Evolutionary conservation across 1,284 basidiomycete species (phyloP), one percentile per base, ranked within the genome.

Genomic region (Termitomyces sp.): DNA sequence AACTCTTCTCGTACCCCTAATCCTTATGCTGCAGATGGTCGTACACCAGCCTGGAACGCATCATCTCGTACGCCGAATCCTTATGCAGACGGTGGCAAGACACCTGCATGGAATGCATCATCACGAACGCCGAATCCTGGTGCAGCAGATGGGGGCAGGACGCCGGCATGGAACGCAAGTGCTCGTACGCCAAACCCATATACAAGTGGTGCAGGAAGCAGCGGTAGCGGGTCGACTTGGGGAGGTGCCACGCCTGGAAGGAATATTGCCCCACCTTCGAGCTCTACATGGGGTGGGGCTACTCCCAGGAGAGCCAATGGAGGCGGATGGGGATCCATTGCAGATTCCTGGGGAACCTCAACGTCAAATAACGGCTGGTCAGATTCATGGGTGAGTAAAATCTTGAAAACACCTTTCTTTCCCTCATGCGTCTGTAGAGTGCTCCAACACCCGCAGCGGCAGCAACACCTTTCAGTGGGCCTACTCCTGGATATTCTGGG

Each of bases 31-130:
- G 66, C 72, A 17, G 77, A 76, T 40, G 74, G 75, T 12, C 73
- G 74, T 52, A 84, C 83, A 6, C 84, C 83, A 0, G 80, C 79
- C 5, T 85, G 82, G 82, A 79, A 75, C 57, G 71, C 77, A 6
- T 73, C 77, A 3, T 78, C 79, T 6, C 73, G 78, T 50, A 91
- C 88, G 15, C 88, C 88, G 3, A 90, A 90, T 68, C 87, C 88
- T 0, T 88, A 89, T 61, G 79, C 76, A 40, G 77, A 73, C 12
- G 74, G 78, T 38, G 71, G 76, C 15, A 74, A 75, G 59, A 84
- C 83, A 3, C 83, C 83, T 1, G 80, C 82, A 10, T 83, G 82
- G 74, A 77, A 74, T 50, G 76, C 74, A 30, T 75, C 78, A 7
- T 63, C 61, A 28, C 58, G 64, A 46, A 86, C 83, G 15, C 83